Evolutionary conservation across 78 protist genomes (phyloP), one percentile per base, ranked within the genome.

Genomic region (Blattamonas nauphoetae): DNA sequence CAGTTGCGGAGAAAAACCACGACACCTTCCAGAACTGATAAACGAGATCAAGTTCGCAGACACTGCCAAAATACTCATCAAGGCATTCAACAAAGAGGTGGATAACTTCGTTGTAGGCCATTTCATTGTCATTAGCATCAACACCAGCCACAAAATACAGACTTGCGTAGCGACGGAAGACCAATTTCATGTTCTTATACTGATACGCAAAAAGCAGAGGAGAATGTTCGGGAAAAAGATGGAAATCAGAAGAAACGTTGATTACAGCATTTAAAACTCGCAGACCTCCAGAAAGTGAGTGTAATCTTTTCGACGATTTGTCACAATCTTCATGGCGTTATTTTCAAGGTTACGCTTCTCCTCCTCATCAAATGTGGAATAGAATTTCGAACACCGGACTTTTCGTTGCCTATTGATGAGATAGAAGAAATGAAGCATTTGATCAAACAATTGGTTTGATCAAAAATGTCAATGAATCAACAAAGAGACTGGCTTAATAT

Each of bases 391-490:
- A 33, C 97, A 87, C 3, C 99, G 95, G 0, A 99, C 97, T 88
- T 97, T 97, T 64, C 99, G 99, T 78, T 94, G 95, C 35, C 98
- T 86, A 86, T 98, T 98, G 84, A 97, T 97, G 3, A 98, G 92
- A 34, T 97, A 78, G 38, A 98, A 29, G 89, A 94, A 98, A 44
- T 94, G 98, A 38, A 98, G 95, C 99, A 89, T 89, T 55, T 55
- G n/a, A n/a, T n/a, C n/a, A n/a, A n/a, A n/a, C n/a, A 87, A 6
- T 80, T n/a, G n/a, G n/a, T n/a, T n/a, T n/a, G n/a, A n/a, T n/a
- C n/a, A n/a, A n/a, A n/a, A n/a, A n/a, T n/a, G n/a, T n/a, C n/a
- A n/a, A n/a, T n/a, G n/a, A n/a, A n/a, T n/a, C n/a, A n/a, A n/a
- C n/a, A n/a, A n/a, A n/a, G n/a, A n/a, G n/a, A n/a, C n/a, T n/a